Base-by-base conservation (phyloP, 2,329 filamentous ascomycete species). In the Cercospora berteroae region DNA sequence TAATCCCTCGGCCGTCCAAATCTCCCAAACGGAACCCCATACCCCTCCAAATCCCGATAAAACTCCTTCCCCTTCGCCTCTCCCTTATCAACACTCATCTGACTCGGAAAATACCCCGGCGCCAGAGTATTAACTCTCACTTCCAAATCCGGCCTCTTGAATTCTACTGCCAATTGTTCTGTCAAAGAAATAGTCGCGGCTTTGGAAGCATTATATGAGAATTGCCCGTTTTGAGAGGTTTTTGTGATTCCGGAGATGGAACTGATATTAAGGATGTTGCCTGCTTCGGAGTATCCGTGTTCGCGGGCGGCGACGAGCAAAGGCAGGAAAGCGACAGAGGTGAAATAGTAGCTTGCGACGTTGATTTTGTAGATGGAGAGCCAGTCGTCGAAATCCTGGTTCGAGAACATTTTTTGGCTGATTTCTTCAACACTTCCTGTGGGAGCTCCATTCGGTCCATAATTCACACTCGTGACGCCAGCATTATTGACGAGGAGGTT, bases 61-160 rank as follows among this genome's bases (percentile, higher is more conserved):
- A 74, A 80, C 71, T 83, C 77, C 65, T 82, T 84, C 78, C 84
- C 85, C 76, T 86, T 82, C 66, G 82, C 81, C n/a, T 82, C 79
- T 27, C 83, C 81, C 50, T 80, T 81, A 42, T 80, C 74, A 5
- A 82, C 79, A 0, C 85, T 87, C 83, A 87, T 87, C 76, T 87
- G 84, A 29, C 79, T 82, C 0, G 85, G 84, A 72, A 88, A 88
- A 7, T 87, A 81, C 31, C 85, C 84, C 0, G 85, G 85, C 7
- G 85, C 84, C 69, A 88, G 84, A 36, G 80, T 82, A 73, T 88
- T 88, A 66, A 88, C 80, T 9, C 85, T 76, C 27, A 88, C 81
- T 73, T 86, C 84, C 52, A 86, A 73, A 5, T 78, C 80, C 25
- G 79, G 77, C 48, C 81, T 80, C 42, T 83, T 81, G 48, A 88